Evolutionary conservation across 2,329 filamentous ascomycete genomes (phyloP), one percentile per base, ranked within the genome.

Genomic region (Ceratocystis smalleyi): DNA sequence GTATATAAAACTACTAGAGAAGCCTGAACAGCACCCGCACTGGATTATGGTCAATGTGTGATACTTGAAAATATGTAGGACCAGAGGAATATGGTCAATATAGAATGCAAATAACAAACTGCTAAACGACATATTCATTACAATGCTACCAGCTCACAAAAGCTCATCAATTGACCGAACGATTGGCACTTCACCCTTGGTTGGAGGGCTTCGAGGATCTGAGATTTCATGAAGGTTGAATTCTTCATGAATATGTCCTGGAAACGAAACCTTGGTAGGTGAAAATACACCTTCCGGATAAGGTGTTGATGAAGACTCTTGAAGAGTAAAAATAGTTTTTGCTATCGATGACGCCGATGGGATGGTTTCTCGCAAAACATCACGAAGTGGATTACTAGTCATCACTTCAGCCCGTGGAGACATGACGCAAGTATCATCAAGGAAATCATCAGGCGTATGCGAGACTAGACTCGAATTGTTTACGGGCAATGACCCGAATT

Each of bases 161-260:
- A 90, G 77, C 70, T 91, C 87, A 72, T 89, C 86, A 70, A 92
- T 92, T 66, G 86, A 91, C 65, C 88, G 79, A 62, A 85, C 83
- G 67, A 92, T 91, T 2, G 88, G 86, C 65, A 83, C 84, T 72
- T 87, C 86, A 47, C 88, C 87, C 70, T 82, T 83, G 12, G 86
- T 88, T 0, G 87, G 85, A 17, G 88, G 88, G 71, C 87, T 91
- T 69, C 88, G 77, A 15, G 88, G 88, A 71, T 91, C 87, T 15
- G 77, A 78, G 10, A 77, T 74, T 67, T 81, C 78, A 2, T 75
- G 69, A 10, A 80, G 81, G 45, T 78, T 76, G 55, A 76, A 77
- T 68, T 83, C 82, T 17, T 35, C 45, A 65, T 81, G 79, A 0
- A 79, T 76, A 67, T 83, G 78, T 30, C 79, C 75, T 3, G 81